A percentile compares a stretch with the other conserved stretches of the same genome.
These are phyloP conservation scores for Rhodotorula sp. DNA, from an alignment of 1,284 basidiomycete species.

Conservation along the genomic window DNA sequence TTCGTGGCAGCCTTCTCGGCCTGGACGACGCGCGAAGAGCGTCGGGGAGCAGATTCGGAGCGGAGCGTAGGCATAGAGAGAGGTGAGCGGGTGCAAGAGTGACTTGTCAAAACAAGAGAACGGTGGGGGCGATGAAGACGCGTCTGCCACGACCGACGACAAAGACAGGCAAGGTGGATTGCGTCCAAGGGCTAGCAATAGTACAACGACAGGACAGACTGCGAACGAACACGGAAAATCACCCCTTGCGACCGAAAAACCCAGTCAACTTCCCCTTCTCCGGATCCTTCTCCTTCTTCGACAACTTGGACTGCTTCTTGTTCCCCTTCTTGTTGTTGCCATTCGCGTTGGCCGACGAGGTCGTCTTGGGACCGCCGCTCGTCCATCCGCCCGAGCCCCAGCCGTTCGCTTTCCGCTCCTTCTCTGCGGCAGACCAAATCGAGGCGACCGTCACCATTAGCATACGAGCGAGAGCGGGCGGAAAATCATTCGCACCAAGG, in stretches of 20 bases:
- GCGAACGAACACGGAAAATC: neutral
- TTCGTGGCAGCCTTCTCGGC: neutral
- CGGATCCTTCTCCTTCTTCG: constrained; percentile 3
- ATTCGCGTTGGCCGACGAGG: neutral
- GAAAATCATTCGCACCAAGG: constrained; percentile 51
- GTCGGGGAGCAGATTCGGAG: constrained; percentile 14
- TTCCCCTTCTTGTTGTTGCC: constrained; percentile 1
- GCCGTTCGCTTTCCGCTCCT: constrained; percentile 4
- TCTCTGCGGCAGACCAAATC: neutral
- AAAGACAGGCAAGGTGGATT: neutral
- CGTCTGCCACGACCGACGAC: neutral
- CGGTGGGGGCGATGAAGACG: neutral
- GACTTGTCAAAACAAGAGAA: neutral
- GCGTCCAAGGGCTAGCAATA: neutral
- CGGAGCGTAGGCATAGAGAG: constrained; percentile 13
- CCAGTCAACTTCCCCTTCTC: constrained; percentile 18
- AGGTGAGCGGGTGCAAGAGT: neutral
- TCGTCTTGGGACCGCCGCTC: neutral
- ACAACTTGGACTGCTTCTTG: constrained; percentile 3
- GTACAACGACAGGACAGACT: constrained; percentile 20
- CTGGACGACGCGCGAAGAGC: constrained; percentile 8
- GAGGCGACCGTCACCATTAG: neutral
- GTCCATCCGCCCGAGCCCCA: neutral
- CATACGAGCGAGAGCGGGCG: too few relatives aligned
- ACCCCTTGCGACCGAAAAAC: constrained; percentile 25